Percentiles rank a stretch among this genome's conserved stretches.
Conservation (phyloP, 2,329 filamentous ascomycete genomes). For the Cordyceps farinosa region DNA sequence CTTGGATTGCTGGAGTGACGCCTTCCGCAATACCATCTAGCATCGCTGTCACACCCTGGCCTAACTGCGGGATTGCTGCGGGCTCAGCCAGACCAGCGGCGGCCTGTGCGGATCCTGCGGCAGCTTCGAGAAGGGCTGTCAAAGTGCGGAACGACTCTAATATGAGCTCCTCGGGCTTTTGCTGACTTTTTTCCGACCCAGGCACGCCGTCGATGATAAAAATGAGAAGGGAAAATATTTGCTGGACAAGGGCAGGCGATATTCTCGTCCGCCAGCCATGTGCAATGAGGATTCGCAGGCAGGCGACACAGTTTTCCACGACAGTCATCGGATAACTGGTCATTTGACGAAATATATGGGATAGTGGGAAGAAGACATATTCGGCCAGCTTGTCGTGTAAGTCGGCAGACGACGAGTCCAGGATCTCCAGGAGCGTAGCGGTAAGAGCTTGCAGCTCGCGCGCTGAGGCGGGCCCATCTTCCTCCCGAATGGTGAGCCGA, state of each 20-base stretch:
- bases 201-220: constrained; percentile 75
- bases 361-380: constrained; percentile 92
- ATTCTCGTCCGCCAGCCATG: constrained; percentile 76
- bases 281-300: constrained; percentile 67
- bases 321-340: constrained; percentile 66
- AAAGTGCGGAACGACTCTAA: constrained; percentile 69
- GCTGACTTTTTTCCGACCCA: constrained; percentile 42
- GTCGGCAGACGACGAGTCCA: constrained; percentile 44
- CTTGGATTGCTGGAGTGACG: constrained; percentile 63
- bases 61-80: constrained; percentile 70
- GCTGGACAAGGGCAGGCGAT: constrained; percentile 69
- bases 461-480: constrained; percentile 38
- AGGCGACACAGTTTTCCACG: constrained; percentile 73
- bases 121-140: constrained; percentile 58
- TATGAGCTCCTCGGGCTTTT: constrained; percentile 68
- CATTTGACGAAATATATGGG: constrained; percentile 76
- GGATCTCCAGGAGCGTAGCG: constrained; percentile 42
- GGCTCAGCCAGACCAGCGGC: constrained; percentile 50
- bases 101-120: constrained; percentile 48
- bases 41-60: constrained; percentile 76
- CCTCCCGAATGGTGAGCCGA: constrained; percentile 50
- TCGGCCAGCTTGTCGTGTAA: constrained; percentile 83
- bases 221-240: constrained; percentile 80
- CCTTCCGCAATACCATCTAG: constrained; percentile 69
- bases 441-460: constrained; percentile 46